Base-by-base conservation (phyloP, 345 rosid species). In the Boechera divaricarpa region DNA sequence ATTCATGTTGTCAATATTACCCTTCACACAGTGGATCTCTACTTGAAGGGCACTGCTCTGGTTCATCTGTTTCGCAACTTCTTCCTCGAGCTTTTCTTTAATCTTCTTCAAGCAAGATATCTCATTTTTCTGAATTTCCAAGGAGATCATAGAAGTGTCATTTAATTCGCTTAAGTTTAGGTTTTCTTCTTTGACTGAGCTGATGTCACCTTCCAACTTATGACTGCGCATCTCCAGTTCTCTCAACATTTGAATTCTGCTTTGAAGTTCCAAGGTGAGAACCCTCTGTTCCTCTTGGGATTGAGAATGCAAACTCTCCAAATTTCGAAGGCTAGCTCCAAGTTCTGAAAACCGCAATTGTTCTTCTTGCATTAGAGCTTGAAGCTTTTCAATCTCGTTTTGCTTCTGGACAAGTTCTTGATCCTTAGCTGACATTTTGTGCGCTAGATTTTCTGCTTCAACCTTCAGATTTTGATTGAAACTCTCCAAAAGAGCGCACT, bases 71-170 rank as follows among this genome's bases (percentile, higher is more conserved):
- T 80, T 81, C 13, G 83, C 79, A 21, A 93, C 89, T 73, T 93
- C 93, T 74, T 80, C 80, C 84, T 89, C 98, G 51, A 96, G 96
- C 70, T 87, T 87, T 69, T 75, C 86, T 85, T 93, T 93, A 68
- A 88, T 85, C 80, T 82, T 85, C 80, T 81, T 91, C 76, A 90
- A 83, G 74, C 84, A 74, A 54, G 75, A 73, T 59, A 87, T 83
- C 78, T 93, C 97, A 51, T 71, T 79, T 81, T 82, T 80, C 69
- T 88, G 57, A 60, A 76, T 81, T 65, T 63, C 61, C 44, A 85
- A 72, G 18, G 96, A 80, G 57, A 72, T 79, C 10, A 73, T 10
- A 31, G 88, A 89, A 72, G 91, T 82, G 54, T 69, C 72, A 60
- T 87, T 87, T 79, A 76, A 60, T 76, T 81, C 79, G 35, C 56